These are phyloP conservation scores for Planoprotostelium fungivorum DNA, from an alignment of 78 protist species.

Conservation along the genomic window DNA sequence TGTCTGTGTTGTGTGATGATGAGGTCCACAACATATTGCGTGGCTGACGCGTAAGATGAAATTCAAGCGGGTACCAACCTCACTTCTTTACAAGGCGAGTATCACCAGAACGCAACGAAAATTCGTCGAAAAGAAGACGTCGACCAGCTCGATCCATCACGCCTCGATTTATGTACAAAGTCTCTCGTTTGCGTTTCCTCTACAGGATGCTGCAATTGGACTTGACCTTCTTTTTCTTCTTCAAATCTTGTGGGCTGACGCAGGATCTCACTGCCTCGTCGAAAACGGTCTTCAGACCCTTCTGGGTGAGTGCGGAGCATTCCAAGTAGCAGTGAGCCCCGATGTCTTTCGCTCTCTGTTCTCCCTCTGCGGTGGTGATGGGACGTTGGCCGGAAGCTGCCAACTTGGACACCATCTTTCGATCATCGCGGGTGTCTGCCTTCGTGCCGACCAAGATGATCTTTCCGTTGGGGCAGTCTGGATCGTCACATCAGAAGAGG, in stretches of 20 bases:
- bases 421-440: slow-evolving; percentile 80
- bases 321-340: slow-evolving; percentile 80
- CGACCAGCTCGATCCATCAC: no score
- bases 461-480: slow-evolving; percentile 80
- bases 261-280: no score
- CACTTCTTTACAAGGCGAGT: no score
- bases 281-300: slow-evolving; percentile 80
- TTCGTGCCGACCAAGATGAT: slow-evolving; percentile 90
- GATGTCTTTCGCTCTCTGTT: slow-evolving; percentile 59
- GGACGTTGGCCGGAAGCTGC: slow-evolving; percentile 52
- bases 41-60: no score
- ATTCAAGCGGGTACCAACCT: no score
- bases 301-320: slow-evolving; percentile 91
- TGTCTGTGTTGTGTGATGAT: background rate
- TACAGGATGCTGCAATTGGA: background rate
- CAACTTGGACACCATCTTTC: slow-evolving; percentile 46
- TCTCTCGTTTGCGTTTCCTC: background rate
- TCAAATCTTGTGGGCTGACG: no score
- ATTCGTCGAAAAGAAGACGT: no score
- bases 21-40: background rate
- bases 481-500: slow-evolving; percentile 69
- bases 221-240: background rate
- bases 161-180: no score
- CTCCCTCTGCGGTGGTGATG: slow-evolving; percentile 54
- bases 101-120: no score